These are phyloP conservation scores for Ambrosiella xylebori DNA, from an alignment of 2,329 filamentous ascomycete genomes.

Conservation along the genomic window DNA sequence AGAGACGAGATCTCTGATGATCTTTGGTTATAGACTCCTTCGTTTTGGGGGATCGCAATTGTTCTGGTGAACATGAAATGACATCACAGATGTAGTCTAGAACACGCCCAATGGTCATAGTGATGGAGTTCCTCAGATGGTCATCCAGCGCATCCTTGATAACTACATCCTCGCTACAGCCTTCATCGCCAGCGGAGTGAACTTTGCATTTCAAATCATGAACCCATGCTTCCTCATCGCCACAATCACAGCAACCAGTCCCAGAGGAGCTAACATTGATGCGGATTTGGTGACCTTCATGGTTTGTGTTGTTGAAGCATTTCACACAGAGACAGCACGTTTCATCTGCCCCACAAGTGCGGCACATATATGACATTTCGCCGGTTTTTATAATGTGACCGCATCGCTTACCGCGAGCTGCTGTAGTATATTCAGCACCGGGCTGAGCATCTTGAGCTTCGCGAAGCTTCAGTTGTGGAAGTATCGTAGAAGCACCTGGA, in stretches of 20 bases:
- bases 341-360: constrained; percentile 85
- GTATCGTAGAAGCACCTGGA: constrained; percentile 47
- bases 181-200: constrained; percentile 47
- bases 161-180: background rate
- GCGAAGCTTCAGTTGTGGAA: constrained; percentile 55
- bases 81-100: constrained; percentile 96
- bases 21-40: constrained; percentile 65
- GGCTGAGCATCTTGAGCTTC: constrained; percentile 84
- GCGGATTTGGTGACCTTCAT: constrained; percentile 80
- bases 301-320: constrained; percentile 91
- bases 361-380: constrained; percentile 86
- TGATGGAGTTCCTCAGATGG: constrained; percentile 60
- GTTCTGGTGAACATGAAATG: constrained; percentile 92
- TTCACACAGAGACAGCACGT: constrained; percentile 88
- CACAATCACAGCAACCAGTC: constrained; percentile 93
- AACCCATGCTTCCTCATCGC: constrained; percentile 87
- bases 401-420: constrained; percentile 80
- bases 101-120: constrained; percentile 67
- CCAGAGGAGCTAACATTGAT: constrained; percentile 80
- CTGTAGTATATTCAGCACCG: constrained; percentile 85
- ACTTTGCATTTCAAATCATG: constrained; percentile 81
- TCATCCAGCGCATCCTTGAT: constrained; percentile 38
- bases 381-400: constrained; percentile 94
- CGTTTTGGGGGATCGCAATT: constrained; percentile 73
- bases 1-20: constrained; percentile 46